phyloP scores from a whole-genome alignment of 2,329 filamentous ascomycete species.

The Alternaria sp. region DNA sequence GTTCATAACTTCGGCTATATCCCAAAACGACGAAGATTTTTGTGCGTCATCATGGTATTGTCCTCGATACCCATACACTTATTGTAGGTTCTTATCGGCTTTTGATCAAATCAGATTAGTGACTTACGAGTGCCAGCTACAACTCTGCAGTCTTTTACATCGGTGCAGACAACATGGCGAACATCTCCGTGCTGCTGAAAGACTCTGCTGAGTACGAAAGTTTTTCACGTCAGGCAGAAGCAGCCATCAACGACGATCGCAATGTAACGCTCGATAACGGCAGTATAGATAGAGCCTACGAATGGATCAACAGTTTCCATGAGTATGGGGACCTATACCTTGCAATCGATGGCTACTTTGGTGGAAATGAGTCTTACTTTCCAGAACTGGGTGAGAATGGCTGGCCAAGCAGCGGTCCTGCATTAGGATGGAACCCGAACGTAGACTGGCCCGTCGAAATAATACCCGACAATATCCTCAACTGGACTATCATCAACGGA shows the following conservation, averaged over 20 bases:
- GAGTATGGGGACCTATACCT: not conserved
- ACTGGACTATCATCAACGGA: not conserved
- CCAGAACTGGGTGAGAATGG: not conserved
- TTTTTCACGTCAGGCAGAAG: not conserved
- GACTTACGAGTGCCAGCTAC: not conserved
- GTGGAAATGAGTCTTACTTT: not conserved
- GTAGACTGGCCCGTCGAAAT: not conserved
- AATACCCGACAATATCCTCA: not conserved
- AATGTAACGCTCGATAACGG: not conserved
- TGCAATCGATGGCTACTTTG: not conserved
- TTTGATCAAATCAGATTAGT: slow-evolving; percentile 8
- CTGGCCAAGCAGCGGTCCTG: not conserved
- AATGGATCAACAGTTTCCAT: not conserved
- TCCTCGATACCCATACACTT: slow-evolving; percentile 49
- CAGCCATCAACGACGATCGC: not conserved
- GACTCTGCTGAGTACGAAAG: not conserved
- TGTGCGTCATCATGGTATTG: slow-evolving; percentile 21
- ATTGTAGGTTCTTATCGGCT: slow-evolving; percentile 39
- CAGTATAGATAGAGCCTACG: not conserved
- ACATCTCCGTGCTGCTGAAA: not conserved
- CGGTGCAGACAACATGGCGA: rapidly evolving
- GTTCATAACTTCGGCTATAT: slow-evolving; percentile 44
- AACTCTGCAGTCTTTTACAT: not conserved
- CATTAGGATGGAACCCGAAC: not conserved
- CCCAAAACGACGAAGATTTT: not conserved